These are phyloP conservation scores for Mucor circinelloides DNA, from an alignment of 371 early-diverging fungal species.

Conservation along the genomic window DNA sequence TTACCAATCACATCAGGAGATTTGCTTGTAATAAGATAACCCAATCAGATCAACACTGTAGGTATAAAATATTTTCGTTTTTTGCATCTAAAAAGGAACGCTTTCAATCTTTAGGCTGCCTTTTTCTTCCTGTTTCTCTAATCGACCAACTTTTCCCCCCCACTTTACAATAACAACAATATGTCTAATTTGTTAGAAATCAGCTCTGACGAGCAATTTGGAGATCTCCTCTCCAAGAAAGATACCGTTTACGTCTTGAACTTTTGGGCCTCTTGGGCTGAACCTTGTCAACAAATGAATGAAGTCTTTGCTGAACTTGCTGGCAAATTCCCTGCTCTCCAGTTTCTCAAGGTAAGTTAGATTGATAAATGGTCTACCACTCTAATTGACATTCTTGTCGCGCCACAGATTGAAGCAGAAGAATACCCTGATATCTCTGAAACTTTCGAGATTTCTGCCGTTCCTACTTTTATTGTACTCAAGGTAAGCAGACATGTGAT, in stretches of 20 bases:
- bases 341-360: constrained; percentile 73
- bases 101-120: background rate
- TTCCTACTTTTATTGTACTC: constrained; percentile 88
- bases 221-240: constrained; percentile 28
- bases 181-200: constrained; percentile 47
- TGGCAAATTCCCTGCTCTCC: constrained; percentile 70
- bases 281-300: constrained; percentile 90
- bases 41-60: background rate
- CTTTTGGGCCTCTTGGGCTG: constrained; percentile 94
- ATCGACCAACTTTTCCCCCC: background rate
- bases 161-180: background rate
- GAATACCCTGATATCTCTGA: constrained; percentile 88
- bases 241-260: constrained; percentile 62
- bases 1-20: background rate
- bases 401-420: constrained; percentile 85
- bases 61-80: background rate
- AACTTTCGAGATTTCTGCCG: constrained; percentile 84
- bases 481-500: constrained; percentile 53
- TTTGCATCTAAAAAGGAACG: background rate
- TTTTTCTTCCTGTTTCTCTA: background rate
- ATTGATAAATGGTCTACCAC: background rate
- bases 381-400: background rate
- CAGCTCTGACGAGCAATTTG: constrained; percentile 44
- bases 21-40: background rate
- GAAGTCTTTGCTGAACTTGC: constrained; percentile 86